Percentiles rank a stretch among this genome's conserved stretches.
Conservation (phyloP, 2,329 filamentous ascomycete species). For the Ophiostoma himal-ulmi region DNA sequence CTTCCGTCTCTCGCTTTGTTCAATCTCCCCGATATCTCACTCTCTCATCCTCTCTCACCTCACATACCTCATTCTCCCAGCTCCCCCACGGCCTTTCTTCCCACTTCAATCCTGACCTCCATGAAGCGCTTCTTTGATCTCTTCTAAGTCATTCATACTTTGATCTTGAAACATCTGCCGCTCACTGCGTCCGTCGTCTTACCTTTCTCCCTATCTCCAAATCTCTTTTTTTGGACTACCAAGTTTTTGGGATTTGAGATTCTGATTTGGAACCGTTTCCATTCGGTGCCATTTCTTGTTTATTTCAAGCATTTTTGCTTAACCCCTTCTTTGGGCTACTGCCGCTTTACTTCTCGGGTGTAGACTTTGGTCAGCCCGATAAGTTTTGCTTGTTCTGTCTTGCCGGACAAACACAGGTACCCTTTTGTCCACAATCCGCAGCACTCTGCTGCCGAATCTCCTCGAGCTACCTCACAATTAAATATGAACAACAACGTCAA, state of each 20-base stretch:
- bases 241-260: slow-evolving; percentile 24
- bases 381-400: background rate
- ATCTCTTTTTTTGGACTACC: background rate
- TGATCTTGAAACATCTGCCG: background rate
- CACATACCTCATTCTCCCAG: background rate
- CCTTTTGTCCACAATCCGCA: background rate
- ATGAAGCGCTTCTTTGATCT: slow-evolving; percentile 15
- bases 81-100: background rate
- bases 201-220: background rate
- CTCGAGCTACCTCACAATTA: background rate
- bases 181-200: background rate
- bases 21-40: background rate
- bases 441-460: background rate
- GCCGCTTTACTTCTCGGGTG: slow-evolving; percentile 8
- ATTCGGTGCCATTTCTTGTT: background rate
- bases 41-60: background rate
- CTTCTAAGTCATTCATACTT: background rate
- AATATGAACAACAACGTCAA: slow-evolving; percentile 46
- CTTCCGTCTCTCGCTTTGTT: background rate
- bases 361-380: slow-evolving; percentile 4
- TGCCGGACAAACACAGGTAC: background rate
- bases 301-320: background rate
- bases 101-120: background rate
- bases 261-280: slow-evolving; percentile 24
- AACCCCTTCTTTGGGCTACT: slow-evolving; percentile 1